phyloP scores from a whole-genome alignment of 495 filamentous ascomycete genomes.

The Hypoxylon intermedium region DNA sequence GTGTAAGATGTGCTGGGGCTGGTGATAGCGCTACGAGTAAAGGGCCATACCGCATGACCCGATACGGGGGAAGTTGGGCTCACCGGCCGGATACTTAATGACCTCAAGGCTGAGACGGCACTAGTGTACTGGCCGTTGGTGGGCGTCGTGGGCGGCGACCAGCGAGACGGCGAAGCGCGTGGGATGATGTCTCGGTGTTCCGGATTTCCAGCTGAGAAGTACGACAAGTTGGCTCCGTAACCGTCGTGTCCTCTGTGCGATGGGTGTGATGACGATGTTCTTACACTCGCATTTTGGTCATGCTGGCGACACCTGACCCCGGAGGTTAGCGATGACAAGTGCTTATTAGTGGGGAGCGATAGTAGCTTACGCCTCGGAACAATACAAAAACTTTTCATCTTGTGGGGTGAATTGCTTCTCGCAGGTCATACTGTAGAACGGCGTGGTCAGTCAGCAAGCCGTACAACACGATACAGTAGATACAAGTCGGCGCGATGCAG shows the following conservation, averaged over 20 bases:
- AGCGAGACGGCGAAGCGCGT: slow-evolving; percentile 58
- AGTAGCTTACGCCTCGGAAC: slow-evolving; percentile 55
- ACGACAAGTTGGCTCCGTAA: slow-evolving; percentile 44
- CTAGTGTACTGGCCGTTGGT: slow-evolving; percentile 45
- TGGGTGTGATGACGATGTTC: slow-evolving; percentile 37
- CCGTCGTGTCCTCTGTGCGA: slow-evolving; percentile 33
- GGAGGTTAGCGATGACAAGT: slow-evolving; percentile 19
- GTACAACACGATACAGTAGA: slow-evolving; percentile 3
- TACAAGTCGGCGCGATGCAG: slow-evolving; percentile 46
- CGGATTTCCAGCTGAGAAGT: slow-evolving; percentile 44
- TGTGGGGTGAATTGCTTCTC: slow-evolving; percentile 57
- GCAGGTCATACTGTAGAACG: slow-evolving; percentile 56
- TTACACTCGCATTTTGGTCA: slow-evolving; percentile 47
- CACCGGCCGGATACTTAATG: slow-evolving; percentile 52
- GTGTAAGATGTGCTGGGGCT: slow-evolving; percentile 58
- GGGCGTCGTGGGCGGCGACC: slow-evolving; percentile 53
- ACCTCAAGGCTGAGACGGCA: slow-evolving; percentile 55
- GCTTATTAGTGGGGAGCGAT: slow-evolving; percentile 33
- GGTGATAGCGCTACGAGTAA: slow-evolving; percentile 51
- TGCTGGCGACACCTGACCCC: slow-evolving; percentile 52
- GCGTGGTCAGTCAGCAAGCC: slow-evolving; percentile 31
- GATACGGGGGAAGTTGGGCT: slow-evolving; percentile 54
- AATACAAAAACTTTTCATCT: slow-evolving; percentile 55
- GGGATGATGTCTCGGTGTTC: slow-evolving; percentile 60
- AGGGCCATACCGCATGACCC: slow-evolving; percentile 53